Evolutionary conservation across 306 rosid genomes (phyloP).

Genomic region (Casuarina glauca): DNA sequence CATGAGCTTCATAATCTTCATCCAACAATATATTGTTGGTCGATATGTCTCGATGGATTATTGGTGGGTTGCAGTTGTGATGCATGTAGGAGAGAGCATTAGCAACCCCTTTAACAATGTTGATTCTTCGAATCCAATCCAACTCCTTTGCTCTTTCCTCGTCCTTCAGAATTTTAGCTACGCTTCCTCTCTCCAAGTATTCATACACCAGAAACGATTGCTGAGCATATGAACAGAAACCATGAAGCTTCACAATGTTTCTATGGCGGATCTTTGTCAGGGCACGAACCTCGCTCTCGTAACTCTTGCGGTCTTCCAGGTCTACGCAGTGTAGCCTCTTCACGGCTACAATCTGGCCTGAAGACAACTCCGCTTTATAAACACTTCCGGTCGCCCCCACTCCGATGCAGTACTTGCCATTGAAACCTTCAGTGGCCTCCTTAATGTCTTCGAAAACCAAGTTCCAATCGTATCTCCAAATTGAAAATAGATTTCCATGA

Average conservation of each 20-base stretch:
- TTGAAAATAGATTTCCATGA: slow-evolving; percentile 15
- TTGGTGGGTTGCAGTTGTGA: slow-evolving; percentile 17
- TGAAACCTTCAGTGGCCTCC: slow-evolving; percentile 39
- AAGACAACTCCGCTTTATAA: slow-evolving; percentile 35
- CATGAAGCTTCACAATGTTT: not conserved
- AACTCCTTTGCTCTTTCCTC: slow-evolving; percentile 25
- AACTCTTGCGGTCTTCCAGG: not conserved
- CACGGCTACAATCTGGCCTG: slow-evolving; percentile 33
- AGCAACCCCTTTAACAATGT: slow-evolving; percentile 35
- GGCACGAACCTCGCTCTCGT: not conserved
- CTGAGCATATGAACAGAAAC: not conserved
- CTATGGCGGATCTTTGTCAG: not conserved
- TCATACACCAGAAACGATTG: not conserved
- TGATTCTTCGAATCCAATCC: slow-evolving; percentile 33
- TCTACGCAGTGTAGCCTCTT: slow-evolving; percentile 33
- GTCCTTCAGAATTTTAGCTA: slow-evolving; percentile 22
- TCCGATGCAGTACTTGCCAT: slow-evolving; percentile 33
- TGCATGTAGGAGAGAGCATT: slow-evolving; percentile 43
- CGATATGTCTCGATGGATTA: slow-evolving; percentile 42
- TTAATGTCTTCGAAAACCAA: slow-evolving; percentile 31
- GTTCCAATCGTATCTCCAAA: slow-evolving; percentile 31
- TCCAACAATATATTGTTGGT: slow-evolving; percentile 44
- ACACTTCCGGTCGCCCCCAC: slow-evolving; percentile 38
- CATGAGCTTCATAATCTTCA: slow-evolving; percentile 33
- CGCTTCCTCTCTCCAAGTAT: slow-evolving; percentile 41